A percentile compares a stretch with the other conserved stretches of the same genome.
These are phyloP conservation scores for Leucoagaricus sp. DNA, from an alignment of 1,284 basidiomycete genomes.

Conservation along the genomic window DNA sequence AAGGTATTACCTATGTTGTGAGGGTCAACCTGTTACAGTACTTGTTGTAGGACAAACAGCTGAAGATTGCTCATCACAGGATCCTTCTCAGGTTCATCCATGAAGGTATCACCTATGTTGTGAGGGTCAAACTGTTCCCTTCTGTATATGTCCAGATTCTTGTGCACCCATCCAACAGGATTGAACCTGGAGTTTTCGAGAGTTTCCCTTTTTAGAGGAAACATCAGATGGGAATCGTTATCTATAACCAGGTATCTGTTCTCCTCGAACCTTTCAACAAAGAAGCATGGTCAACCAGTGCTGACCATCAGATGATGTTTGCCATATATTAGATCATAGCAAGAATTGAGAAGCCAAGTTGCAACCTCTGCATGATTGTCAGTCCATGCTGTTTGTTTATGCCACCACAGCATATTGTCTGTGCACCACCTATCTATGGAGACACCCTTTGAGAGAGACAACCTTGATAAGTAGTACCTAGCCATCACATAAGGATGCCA, in stretches of 20 bases:
- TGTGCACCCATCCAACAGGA: background rate
- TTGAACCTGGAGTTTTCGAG: background rate
- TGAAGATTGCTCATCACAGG: too few relatives aligned
- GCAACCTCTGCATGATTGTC: background rate
- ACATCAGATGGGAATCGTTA: background rate
- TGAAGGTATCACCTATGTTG: too few relatives aligned
- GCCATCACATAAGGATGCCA: background rate
- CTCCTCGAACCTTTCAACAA: background rate
- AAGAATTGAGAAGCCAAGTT: background rate
- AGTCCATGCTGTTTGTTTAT: background rate
- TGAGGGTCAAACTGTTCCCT: background rate
- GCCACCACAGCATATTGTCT: background rate
- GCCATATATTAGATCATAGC: background rate
- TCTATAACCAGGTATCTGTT: background rate
- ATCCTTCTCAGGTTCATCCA: too few relatives aligned
- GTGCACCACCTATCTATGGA: background rate
- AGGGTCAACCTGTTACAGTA: background rate
- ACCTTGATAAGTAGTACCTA: background rate
- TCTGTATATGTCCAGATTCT: background rate
- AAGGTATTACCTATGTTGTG: too few relatives aligned
- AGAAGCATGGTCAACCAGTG: background rate
- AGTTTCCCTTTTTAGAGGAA: background rate
- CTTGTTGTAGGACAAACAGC: background rate
- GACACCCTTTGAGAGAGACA: background rate
- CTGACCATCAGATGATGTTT: background rate